Evolutionary conservation across 495 filamentous ascomycete species (phyloP).

Genomic region (Tuber umbilicatum): DNA sequence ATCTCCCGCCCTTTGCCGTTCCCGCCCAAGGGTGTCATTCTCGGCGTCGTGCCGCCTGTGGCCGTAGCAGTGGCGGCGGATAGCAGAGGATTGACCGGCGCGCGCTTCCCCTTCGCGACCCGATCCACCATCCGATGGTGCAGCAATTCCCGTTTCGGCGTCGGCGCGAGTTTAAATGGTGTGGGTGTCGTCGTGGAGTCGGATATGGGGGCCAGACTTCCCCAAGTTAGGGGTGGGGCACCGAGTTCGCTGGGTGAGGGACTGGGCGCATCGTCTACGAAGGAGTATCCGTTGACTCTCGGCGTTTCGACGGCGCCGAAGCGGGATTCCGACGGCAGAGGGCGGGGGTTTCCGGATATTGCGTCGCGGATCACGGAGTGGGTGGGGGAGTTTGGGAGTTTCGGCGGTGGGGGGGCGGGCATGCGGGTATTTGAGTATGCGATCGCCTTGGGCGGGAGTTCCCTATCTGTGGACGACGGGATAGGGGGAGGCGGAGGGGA

Average conservation of each 20-base stretch:
- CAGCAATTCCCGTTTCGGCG: constrained; percentile 70
- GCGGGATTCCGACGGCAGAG: constrained; percentile 57
- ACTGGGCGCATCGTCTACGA: constrained; percentile 75
- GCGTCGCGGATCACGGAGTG: constrained; percentile 80
- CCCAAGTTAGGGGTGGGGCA: constrained; percentile 37
- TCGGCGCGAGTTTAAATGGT: constrained; percentile 74
- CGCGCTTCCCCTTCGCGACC: constrained; percentile 64
- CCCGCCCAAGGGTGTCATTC: constrained; percentile 38
- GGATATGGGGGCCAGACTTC: constrained; percentile 28
- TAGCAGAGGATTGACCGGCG: constrained; percentile 46
- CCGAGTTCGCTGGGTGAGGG: constrained; percentile 30
- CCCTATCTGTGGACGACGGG: constrained; percentile 16
- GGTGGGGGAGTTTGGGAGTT: constrained; percentile 65
- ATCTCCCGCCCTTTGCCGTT: constrained; percentile 55
- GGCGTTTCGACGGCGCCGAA: constrained; percentile 69
- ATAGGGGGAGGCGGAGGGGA: constrained; percentile 22
- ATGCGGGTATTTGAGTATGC: constrained; percentile 78
- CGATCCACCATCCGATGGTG: constrained; percentile 89
- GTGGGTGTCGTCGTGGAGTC: constrained; percentile 54
- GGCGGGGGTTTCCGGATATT: constrained; percentile 66
- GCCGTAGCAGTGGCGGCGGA: constrained; percentile 37
- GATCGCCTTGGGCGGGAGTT: constrained; percentile 61
- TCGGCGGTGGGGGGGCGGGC: constrained; percentile 44
- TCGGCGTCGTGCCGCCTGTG: constrained; percentile 11
- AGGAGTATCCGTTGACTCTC: constrained; percentile 83